A percentile compares a stretch with the other conserved stretches of the same genome.
Evolutionary conservation across 2,329 filamentous ascomycete species (phyloP).

Genomic region (Exophiala bonariae): DNA sequence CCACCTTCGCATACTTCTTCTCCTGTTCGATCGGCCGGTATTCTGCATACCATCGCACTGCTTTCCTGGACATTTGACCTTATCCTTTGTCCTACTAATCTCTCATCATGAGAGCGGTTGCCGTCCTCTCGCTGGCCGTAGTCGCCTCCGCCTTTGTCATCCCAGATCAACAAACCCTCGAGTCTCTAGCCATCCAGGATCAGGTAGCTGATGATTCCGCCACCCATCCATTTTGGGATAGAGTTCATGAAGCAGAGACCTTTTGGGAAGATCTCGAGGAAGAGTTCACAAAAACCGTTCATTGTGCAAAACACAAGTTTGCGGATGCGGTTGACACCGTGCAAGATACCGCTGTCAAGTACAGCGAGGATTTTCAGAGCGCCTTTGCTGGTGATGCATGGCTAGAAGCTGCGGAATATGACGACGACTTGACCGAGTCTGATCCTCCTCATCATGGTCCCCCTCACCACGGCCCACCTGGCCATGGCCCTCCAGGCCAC

Average conservation of each 20-base stretch:
- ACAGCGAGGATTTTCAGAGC: slow-evolving; percentile 44
- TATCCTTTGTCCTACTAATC: not conserved
- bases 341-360: slow-evolving; percentile 37
- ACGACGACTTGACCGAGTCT: slow-evolving; percentile 17
- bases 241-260: slow-evolving; percentile 18
- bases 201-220: slow-evolving; percentile 15
- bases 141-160: slow-evolving; percentile 28
- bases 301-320: slow-evolving; percentile 43
- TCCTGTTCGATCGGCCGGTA: no score
- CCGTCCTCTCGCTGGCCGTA: slow-evolving; percentile 24
- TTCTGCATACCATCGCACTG: no score
- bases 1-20: not conserved
- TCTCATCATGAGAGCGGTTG: slow-evolving; percentile 23
- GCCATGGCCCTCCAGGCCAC: slow-evolving; percentile 35
- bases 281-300: slow-evolving; percentile 36
- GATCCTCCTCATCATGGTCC: slow-evolving; percentile 23
- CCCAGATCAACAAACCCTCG: slow-evolving; percentile 27
- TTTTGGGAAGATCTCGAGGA: slow-evolving; percentile 31
- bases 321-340: slow-evolving; percentile 43
- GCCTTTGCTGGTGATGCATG: slow-evolving; percentile 50
- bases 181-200: slow-evolving; percentile 22
- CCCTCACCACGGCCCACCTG: slow-evolving; percentile 30
- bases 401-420: slow-evolving; percentile 36
- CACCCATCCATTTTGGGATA: slow-evolving; percentile 26
- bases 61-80: slow-evolving; percentile 2